Base-by-base conservation (phyloP, 2,329 filamentous ascomycete genomes). In the Alternaria dauci region DNA sequence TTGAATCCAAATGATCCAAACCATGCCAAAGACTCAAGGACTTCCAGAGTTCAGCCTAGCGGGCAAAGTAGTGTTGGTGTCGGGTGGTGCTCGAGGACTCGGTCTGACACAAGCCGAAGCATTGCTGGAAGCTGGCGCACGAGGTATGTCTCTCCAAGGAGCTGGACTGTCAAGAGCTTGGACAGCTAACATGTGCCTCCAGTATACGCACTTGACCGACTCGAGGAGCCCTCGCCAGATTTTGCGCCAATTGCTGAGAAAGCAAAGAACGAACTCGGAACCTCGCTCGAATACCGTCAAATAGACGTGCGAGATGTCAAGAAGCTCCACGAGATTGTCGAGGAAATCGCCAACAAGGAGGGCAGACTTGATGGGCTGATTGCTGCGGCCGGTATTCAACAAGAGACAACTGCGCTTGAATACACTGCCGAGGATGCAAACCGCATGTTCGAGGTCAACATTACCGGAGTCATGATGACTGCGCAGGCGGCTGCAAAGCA, bases 371-470 rank as follows among this genome's bases (percentile, higher is more conserved):
- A 96, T 73, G 93, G 93, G 0, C 81, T 96, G 56, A 87, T 97
- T 48, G 89, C 89, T 0, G 89, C 89, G 0, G 90, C 89, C 0
- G 89, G 88, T 1, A 91, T 93, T 70, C 92, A 96, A 80, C 91
- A 96, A 78, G 92, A 96, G 80, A 93, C 88, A 0, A 81, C 91
- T 0, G 93, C 94, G 1, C 82, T 97, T 55, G 92, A 96, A 50
- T 96, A 96, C 76, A 82, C 83, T 2, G 81, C 84, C 53, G 84
- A 87, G 72, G 86, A 89, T 67, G 82, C 85, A 55, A 88, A 88
- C 68, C 83, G 80, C 58, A 89, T 89, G 86, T 85, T 89, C 62
- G 85, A 87, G 67, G 80, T 88, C 65, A 88, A 88, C 68, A 81
- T 88, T 51, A 88, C 86, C 0, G 87, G 87, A 9, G 85, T 86